A percentile compares a stretch with the other conserved stretches of the same genome.
Conservation (phyloP, 371 early-diverging fungal genomes). For the Parasitella parasitica region DNA sequence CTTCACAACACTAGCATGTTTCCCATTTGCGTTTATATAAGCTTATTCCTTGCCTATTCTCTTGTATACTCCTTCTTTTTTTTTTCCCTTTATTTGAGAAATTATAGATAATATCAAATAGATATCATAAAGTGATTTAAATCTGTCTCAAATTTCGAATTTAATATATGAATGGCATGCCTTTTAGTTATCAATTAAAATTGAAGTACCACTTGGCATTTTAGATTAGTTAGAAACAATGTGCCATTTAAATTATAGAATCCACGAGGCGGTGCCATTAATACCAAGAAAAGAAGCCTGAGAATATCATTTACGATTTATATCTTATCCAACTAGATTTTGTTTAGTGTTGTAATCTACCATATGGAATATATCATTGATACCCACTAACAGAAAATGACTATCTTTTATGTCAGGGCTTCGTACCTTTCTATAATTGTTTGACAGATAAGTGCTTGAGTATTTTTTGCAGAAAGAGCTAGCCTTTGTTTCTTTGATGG, state of each 20-base stretch:
- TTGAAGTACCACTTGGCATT: not conserved
- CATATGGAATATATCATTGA: not conserved
- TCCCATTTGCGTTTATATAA: not conserved
- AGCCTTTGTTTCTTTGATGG: no score
- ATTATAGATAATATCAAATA: not conserved
- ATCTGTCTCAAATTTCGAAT: not conserved
- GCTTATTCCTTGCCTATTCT: not conserved
- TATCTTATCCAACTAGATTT: no score
- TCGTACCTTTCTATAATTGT: not conserved
- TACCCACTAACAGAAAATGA: not conserved
- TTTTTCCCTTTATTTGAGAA: not conserved
- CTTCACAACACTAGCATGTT: no score
- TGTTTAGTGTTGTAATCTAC: no score
- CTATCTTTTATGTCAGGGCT: not conserved
- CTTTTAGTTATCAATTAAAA: not conserved
- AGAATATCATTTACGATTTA: no score
- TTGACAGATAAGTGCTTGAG: no score
- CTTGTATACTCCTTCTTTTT: not conserved
- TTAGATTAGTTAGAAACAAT: not conserved
- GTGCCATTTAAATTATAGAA: not conserved
- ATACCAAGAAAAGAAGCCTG: not conserved
- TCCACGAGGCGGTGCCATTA: no score
- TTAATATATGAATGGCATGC: not conserved
- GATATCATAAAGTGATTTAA: not conserved
- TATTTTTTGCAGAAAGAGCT: no score